Evolutionary conservation across 345 rosid species (phyloP), one percentile per base, ranked within the genome.

Genomic region (Salix purpurea): DNA sequence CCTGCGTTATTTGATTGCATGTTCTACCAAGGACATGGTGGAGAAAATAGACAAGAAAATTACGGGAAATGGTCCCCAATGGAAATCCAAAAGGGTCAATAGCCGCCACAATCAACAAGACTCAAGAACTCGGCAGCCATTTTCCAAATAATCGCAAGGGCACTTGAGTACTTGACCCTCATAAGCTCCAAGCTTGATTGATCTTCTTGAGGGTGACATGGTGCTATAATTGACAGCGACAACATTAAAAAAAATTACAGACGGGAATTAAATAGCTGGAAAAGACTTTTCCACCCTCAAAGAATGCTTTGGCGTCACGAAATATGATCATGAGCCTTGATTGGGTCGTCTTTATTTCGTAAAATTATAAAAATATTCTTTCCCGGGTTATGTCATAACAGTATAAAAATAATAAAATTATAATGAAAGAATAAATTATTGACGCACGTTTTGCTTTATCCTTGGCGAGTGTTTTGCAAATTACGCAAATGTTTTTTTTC

Each of bases 361-460:
- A 32, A 32, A 4, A 30, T 30, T 30, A 30, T 30, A 30, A 30
- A 30, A 30, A 40, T 9, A 65, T 65, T 46, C 7, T 6, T 6
- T 14, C 1, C 11, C 69, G 28, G 4, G 62, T 21, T 54, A 9
- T 54, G 32, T 30, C 4, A 30, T 30, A 30, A 2, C 0, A 32
- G 34, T 32, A 32, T 32, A 32, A 4, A 32, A 32, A 32, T 32
- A 32, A 0, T n/a, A 2, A 56, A 56, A 21, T 50, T 14, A 42
- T 4, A 3, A 26, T 61, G 21, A 8, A 62, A 23, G 34, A 11
- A 40, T 71, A 30, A 78, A 70, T 37, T 54, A 74, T 67, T 28
- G 74, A n/a, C 65, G 48, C 83, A 79, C 80, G 80, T 85, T 79
- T 81, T 73, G 71, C 72, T 73, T 85, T 79, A 79, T 76, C 67